phyloP scores from a whole-genome alignment of 352 stramenopile genomes.

The Globisporangium abappressorium region DNA sequence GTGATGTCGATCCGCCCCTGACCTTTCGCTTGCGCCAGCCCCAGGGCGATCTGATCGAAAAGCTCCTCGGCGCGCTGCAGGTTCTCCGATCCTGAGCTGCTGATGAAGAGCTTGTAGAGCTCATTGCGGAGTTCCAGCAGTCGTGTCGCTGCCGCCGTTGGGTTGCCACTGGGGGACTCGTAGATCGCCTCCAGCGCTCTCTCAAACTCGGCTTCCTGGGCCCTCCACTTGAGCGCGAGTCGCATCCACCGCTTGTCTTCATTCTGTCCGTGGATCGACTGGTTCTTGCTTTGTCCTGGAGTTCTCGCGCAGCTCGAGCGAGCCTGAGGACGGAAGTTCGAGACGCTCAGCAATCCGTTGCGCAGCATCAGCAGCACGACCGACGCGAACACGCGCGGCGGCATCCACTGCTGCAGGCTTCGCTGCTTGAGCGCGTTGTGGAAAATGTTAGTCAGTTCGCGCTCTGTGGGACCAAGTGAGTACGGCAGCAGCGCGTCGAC shows the following conservation, averaged over 20 bases:
- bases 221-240: slow-evolving; percentile 56
- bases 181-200: slow-evolving; percentile 46
- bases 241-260: slow-evolving; percentile 46
- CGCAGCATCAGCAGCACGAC: slow-evolving; percentile 59
- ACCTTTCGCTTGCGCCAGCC: neutral
- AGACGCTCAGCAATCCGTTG: slow-evolving; percentile 56
- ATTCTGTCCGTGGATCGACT: slow-evolving; percentile 26
- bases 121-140: slow-evolving; percentile 19
- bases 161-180: slow-evolving; percentile 9
- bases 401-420: slow-evolving; percentile 47
- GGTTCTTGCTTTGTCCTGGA: neutral
- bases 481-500: slow-evolving; percentile 38
- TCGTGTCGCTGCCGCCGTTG: neutral
- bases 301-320: neutral
- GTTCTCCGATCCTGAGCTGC: slow-evolving; percentile 2
- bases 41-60: neutral
- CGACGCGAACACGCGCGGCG: slow-evolving; percentile 57
- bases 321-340: slow-evolving; percentile 37
- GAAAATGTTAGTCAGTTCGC: slow-evolving; percentile 65
- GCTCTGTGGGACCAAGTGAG: slow-evolving; percentile 43
- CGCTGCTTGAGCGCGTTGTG: slow-evolving; percentile 65
- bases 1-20: slow-evolving; percentile 2
- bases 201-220: slow-evolving; percentile 51
- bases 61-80: slow-evolving; percentile 16
- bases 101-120: slow-evolving; percentile 18